phyloP scores from a whole-genome alignment of 805 yeast genomes.

The Ogataea minuta region DNA sequence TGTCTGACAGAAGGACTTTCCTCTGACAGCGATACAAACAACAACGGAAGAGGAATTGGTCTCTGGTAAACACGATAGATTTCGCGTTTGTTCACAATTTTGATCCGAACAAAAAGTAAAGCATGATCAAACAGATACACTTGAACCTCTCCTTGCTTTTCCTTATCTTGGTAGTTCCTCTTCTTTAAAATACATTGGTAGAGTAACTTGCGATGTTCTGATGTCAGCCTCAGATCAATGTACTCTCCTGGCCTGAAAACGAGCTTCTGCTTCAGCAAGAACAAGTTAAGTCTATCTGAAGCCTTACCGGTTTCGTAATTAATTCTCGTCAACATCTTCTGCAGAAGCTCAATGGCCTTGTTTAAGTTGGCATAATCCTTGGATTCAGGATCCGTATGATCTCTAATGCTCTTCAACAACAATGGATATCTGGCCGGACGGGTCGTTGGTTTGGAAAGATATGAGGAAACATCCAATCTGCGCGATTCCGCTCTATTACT shows the following conservation, averaged over 20 bases:
- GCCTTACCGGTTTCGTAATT: conserved; percentile 91
- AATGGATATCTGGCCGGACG: conserved; percentile 94
- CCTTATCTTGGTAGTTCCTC: conserved; percentile 67
- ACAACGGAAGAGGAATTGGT: conserved; percentile 77
- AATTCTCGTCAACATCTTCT: conserved; percentile 70
- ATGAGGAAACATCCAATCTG: conserved; percentile 88
- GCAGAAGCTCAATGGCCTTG: conserved; percentile 72
- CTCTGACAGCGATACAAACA: conserved; percentile 73
- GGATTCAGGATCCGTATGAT: conserved; percentile 72
- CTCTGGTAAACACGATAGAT: conserved; percentile 87
- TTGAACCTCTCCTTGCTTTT: conserved; percentile 74
- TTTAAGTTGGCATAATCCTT: conserved; percentile 69
- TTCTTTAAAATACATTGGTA: conserved; percentile 76
- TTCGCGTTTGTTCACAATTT: conserved; percentile 84
- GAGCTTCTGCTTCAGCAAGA: conserved; percentile 80
- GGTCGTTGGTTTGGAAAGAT: conserved; percentile 91
- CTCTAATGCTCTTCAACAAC: conserved; percentile 75
- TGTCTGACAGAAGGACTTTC: conserved; percentile 65
- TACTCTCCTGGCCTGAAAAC: conserved; percentile 80
- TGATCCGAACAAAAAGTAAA: conserved; percentile 77
- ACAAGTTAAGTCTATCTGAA: conserved; percentile 85
- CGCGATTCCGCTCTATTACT: conserved; percentile 82
- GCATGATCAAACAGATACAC: conserved; percentile 88
- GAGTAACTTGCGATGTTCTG: conserved; percentile 75
- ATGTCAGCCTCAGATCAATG: conserved; percentile 79